Evolutionary conservation across 1,284 basidiomycete genomes (phyloP), one percentile per base, ranked within the genome.

Genomic region (Takashimella tepidaria): DNA sequence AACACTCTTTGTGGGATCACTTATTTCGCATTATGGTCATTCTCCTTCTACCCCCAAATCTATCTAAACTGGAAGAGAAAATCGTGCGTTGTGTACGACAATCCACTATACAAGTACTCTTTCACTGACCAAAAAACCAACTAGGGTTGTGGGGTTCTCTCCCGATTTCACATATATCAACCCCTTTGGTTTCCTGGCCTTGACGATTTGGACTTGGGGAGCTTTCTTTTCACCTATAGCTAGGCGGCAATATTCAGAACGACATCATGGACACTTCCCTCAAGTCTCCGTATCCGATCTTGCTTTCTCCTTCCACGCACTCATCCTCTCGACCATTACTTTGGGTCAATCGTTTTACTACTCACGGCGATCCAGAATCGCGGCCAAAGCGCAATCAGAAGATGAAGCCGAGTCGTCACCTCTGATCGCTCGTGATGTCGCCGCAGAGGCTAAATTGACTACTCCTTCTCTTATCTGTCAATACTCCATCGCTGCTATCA

Each of bases 1-100:
- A 47, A 43, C 21, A 41, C 53, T 22, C 47, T 66, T 25, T 64
- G 61, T 43, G 74, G 74, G 10, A 54, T 72, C 8, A 60, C 59
- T n/a, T 76, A 76, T 66, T 75, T 75, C 44, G 43, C 61, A 20
- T 67, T 72, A 20, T 76, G 76, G 76, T 71, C 69, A 11, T 53
- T 66, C 4, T 73, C 71, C 3, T 79, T 79, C 65, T 78, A 78
- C 57, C 77, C 77, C 2, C 78, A 78, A 47, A 41, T 76, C 16
- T 48, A 76, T 37, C 67, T 78, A 53, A 79, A 79, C 58, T 75
- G 70, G 58, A 49, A 57, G 12, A 70, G 77, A 1, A 74, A 76
- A 50, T 66, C 60, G 73, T 75, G 53, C 58, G 71, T 57, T 13
- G 23, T 22, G 20, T n/a, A n/a, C n/a, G n/a, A n/a, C n/a, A n/a